These are phyloP conservation scores for Cladosporium sp. DNA, from an alignment of 2,329 filamentous ascomycete genomes.

Conservation along the genomic window DNA sequence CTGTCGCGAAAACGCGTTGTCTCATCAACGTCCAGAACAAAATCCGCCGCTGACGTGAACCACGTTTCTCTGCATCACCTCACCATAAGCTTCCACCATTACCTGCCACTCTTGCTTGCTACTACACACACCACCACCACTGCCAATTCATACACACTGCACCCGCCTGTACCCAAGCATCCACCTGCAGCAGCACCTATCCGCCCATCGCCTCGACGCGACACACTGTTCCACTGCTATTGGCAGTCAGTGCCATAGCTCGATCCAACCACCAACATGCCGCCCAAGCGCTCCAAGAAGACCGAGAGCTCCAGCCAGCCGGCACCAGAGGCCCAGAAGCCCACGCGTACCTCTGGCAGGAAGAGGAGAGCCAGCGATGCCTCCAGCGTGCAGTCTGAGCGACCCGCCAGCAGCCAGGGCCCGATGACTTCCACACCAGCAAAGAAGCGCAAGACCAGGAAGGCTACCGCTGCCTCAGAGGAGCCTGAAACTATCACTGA, in stretches of 20 bases:
- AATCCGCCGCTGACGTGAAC: not conserved
- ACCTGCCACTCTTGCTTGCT: conserved; percentile 1
- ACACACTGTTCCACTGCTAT: not conserved
- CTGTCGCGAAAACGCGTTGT: conserved; percentile 4
- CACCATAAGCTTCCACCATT: not conserved
- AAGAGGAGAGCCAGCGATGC: conserved; percentile 33
- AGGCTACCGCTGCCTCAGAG: conserved; percentile 23
- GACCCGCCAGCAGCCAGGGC: conserved; percentile 27
- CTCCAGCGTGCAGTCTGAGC: conserved; percentile 27
- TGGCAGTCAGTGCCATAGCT: conserved; percentile 1
- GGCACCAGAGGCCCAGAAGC: conserved; percentile 21
- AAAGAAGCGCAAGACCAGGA: conserved; percentile 29
- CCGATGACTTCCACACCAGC: conserved; percentile 20
- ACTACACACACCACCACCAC: not conserved
- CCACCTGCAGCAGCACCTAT: not conserved
- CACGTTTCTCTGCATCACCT: not conserved
- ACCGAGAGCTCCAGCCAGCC: conserved; percentile 22
- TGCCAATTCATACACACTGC: not conserved
- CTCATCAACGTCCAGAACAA: not conserved
- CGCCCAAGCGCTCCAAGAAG: conserved; percentile 29
- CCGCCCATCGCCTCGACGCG: not conserved
- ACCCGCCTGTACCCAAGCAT: not conserved
- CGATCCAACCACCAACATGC: conserved; percentile 22
- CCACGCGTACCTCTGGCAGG: conserved; percentile 25
- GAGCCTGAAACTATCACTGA: conserved; percentile 32